Conservation (phyloP, 768 basidiomycete species). For the Russula ochroleuca region DNA sequence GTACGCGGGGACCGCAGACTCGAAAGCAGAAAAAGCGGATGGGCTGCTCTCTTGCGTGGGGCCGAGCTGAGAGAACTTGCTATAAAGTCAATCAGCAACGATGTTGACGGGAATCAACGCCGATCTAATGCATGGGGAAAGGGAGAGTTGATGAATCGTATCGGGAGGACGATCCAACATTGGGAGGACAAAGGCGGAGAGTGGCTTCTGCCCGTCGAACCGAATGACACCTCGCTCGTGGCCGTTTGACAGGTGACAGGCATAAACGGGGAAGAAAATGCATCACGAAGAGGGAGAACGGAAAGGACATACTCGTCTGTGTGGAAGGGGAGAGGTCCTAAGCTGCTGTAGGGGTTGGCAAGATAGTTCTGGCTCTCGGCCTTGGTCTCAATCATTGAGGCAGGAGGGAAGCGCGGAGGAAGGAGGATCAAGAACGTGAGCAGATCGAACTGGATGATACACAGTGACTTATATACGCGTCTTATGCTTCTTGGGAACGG, state of each 20-base stretch:
- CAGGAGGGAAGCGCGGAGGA: slow-evolving; percentile 27
- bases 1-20: slow-evolving; percentile 18
- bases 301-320: slow-evolving; percentile 17
- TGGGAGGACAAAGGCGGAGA: not conserved
- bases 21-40: slow-evolving; percentile 21
- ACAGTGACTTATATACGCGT: slow-evolving; percentile 25
- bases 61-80: slow-evolving; percentile 25
- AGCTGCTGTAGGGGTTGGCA: slow-evolving; percentile 14
- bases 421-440: slow-evolving; percentile 26
- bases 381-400: slow-evolving; percentile 26
- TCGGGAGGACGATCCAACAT: slow-evolving; percentile 22
- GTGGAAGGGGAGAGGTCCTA: slow-evolving; percentile 21
- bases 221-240: slow-evolving; percentile 22
- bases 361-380: slow-evolving; percentile 16
- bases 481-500: slow-evolving; percentile 24
- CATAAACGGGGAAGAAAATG: not conserved
- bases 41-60: slow-evolving; percentile 14
- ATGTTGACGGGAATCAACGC: slow-evolving; percentile 22
- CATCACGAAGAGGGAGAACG: not conserved
- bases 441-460: slow-evolving; percentile 24
- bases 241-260: slow-evolving; percentile 26
- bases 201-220: slow-evolving; percentile 16
- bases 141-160: slow-evolving; percentile 19
- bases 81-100: slow-evolving; percentile 28
- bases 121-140: slow-evolving; percentile 24